Evolutionary conservation across 2,329 filamentous ascomycete species (phyloP).

Genomic region (Parasarocladium wereldwijsianum): DNA sequence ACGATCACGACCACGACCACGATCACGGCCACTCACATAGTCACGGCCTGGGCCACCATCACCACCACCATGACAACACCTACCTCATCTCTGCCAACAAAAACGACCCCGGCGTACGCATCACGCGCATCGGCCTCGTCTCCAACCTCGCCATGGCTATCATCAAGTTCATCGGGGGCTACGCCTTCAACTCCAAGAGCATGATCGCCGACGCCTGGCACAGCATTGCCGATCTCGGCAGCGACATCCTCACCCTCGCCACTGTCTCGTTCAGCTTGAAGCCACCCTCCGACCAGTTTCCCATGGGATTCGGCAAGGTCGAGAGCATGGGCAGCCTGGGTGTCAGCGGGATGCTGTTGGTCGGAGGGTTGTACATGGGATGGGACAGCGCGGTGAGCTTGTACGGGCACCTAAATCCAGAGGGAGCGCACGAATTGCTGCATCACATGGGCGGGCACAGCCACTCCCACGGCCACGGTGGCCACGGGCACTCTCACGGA

Average conservation of each 20-base stretch:
- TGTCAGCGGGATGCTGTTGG: slow-evolving; percentile 79
- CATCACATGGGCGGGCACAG: slow-evolving; percentile 39
- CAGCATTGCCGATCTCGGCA: slow-evolving; percentile 86
- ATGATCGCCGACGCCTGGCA: slow-evolving; percentile 92
- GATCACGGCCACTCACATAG: slow-evolving; percentile 36
- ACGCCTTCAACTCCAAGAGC: slow-evolving; percentile 86
- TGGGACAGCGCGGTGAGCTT: slow-evolving; percentile 55
- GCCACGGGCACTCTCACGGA: slow-evolving; percentile 44
- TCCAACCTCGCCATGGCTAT: slow-evolving; percentile 92
- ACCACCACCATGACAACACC: slow-evolving; percentile 82
- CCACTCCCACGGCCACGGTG: slow-evolving; percentile 55
- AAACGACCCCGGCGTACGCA: slow-evolving; percentile 50
- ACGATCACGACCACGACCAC: slow-evolving; percentile 22
- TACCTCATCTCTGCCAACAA: slow-evolving; percentile 83
- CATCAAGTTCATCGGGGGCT: slow-evolving; percentile 82
- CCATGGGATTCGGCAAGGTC: slow-evolving; percentile 91
- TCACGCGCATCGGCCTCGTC: slow-evolving; percentile 46
- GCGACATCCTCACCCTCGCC: slow-evolving; percentile 82
- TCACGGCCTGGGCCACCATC: slow-evolving; percentile 43
- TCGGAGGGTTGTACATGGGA: slow-evolving; percentile 86
- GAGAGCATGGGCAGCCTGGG: slow-evolving; percentile 89
- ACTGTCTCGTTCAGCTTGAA: slow-evolving; percentile 90
- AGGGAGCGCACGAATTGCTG: slow-evolving; percentile 49
- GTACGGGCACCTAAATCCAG: slow-evolving; percentile 58
- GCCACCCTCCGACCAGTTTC: slow-evolving; percentile 70